A percentile compares a stretch with the other conserved stretches of the same genome.
phyloP scores from a whole-genome alignment of 176 grass and related monocot genomes.

The Eleusine indica region DNA sequence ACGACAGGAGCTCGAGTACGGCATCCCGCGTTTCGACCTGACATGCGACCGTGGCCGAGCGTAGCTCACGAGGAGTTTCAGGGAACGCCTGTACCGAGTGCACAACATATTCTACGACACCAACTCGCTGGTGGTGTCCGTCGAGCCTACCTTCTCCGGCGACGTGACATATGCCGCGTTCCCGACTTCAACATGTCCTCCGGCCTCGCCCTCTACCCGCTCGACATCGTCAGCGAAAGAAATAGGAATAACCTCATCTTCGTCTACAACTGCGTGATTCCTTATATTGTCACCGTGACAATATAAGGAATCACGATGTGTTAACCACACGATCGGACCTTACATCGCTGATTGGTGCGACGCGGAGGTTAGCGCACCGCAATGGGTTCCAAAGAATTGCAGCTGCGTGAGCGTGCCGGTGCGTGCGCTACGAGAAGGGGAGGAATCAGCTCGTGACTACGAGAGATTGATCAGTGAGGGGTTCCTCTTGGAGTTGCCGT shows the following conservation, averaged over 20 bases:
- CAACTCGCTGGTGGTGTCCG: constrained; percentile 12
- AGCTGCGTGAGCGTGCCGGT: constrained; percentile 16
- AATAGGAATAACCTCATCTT: constrained; percentile 44
- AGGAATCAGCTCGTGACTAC: neutral
- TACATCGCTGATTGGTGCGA: neutral
- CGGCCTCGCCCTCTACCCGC: constrained; percentile 27
- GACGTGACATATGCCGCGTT: neutral
- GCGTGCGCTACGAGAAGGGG: neutral
- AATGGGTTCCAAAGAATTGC: neutral
- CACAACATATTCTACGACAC: neutral
- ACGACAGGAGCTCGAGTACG: constrained; percentile 4
- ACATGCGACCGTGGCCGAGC: neutral
- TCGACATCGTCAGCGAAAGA: neutral
- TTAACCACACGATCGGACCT: neutral
- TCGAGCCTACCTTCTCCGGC: neutral
- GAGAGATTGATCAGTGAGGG: constrained; percentile 25
- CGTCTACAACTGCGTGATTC: constrained; percentile 36
- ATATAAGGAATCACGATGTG: neutral
- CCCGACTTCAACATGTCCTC: constrained; percentile 43
- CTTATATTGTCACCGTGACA: neutral
- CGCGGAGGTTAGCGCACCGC: neutral
- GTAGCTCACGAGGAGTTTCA: constrained; percentile 8
- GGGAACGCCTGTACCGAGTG: constrained; percentile 17
- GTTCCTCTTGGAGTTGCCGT: constrained; percentile 40
- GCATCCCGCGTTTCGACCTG: neutral